Evolutionary conservation across 2,329 filamentous ascomycete genomes (phyloP).

Genomic region (Calonectria pauciramosa): DNA sequence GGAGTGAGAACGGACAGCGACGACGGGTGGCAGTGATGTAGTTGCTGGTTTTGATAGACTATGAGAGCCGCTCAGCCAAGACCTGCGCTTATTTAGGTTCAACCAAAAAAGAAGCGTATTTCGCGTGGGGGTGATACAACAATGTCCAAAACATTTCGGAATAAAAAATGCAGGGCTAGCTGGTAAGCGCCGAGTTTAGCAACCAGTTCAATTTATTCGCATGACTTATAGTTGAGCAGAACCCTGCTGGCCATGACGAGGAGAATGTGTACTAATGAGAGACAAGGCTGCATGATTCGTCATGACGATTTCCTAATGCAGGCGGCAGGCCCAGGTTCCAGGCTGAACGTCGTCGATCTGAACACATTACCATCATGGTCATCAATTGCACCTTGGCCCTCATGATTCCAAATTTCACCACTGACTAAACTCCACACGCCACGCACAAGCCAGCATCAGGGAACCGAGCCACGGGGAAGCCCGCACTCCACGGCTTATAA

Average conservation of each 20-base stretch:
- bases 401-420: slow-evolving; percentile 22
- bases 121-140: not conserved
- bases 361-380: slow-evolving; percentile 8
- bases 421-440: slow-evolving; percentile 10
- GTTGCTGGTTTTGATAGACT: not conserved
- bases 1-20: slow-evolving; percentile 47
- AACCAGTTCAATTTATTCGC: not conserved
- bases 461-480: not conserved
- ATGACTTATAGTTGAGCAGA: not conserved
- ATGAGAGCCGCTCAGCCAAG: not conserved
- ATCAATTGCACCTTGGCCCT: not conserved
- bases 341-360: not conserved
- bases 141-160: not conserved
- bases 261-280: not conserved
- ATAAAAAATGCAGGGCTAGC: not conserved
- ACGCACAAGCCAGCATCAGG: slow-evolving; percentile 1
- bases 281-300: slow-evolving; percentile 11
- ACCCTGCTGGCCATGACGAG: not conserved
- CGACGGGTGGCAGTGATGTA: not conserved
- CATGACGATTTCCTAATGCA: slow-evolving; percentile 9
- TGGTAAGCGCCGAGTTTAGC: not conserved
- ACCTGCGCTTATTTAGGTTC: not conserved
- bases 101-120: not conserved
- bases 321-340: not conserved
- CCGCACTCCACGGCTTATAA: slow-evolving; percentile 35